Conservation (phyloP, 495 filamentous ascomycete species). For the Aspergillus cavernicola region DNA sequence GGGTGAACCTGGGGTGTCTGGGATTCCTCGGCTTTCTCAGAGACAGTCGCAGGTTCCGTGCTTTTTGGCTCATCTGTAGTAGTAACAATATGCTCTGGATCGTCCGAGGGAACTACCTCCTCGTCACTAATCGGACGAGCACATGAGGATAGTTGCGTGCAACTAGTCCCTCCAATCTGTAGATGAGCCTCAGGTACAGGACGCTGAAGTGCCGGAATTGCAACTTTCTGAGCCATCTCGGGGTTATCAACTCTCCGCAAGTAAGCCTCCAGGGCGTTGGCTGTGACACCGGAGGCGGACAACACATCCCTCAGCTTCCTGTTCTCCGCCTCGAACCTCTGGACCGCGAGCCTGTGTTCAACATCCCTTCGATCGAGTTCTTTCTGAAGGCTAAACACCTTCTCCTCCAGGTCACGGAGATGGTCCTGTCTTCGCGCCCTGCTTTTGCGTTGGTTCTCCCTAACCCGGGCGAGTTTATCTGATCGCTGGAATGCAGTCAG, state of each 20-base stretch:
- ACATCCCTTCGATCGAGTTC: conserved; percentile 34
- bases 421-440: conserved; percentile 75
- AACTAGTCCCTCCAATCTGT: not conserved
- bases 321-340: conserved; percentile 41
- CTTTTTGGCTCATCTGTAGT: not conserved
- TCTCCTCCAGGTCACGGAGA: conserved; percentile 63
- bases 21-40: not conserved
- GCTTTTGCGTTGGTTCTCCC: conserved; percentile 81
- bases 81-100: not conserved
- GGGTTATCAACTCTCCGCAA: conserved; percentile 21
- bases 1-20: conserved; percentile 12
- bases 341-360: conserved; percentile 31
- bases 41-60: not conserved
- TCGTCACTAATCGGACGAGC: not conserved
- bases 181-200: not conserved
- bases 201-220: conserved; percentile 34
- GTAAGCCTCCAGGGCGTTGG: conserved; percentile 29
- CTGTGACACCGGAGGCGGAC: conserved; percentile 24
- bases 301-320: conserved; percentile 28
- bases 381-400: conserved; percentile 55
- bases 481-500: conserved; percentile 26
- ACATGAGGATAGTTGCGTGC: not conserved
- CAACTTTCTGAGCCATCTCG: conserved; percentile 29
- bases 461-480: conserved; percentile 42
- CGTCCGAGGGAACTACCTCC: not conserved